A percentile compares a stretch with the other conserved stretches of the same genome.
phyloP scores from a whole-genome alignment of 164 flowering plant species.

The Magnolia officinalis region DNA sequence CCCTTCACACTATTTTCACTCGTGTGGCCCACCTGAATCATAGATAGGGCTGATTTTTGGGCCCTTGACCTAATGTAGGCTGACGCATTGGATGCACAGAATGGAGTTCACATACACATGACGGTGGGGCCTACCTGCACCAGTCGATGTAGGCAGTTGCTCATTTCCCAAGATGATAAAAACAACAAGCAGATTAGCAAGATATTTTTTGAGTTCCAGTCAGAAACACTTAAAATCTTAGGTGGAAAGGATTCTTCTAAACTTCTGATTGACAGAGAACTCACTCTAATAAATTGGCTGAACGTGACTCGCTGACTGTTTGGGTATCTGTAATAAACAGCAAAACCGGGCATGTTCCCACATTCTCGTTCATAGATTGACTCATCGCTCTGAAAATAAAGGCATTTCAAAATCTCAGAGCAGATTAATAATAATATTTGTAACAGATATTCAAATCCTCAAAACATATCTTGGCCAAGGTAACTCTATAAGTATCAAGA shows the following conservation, averaged over 20 bases:
- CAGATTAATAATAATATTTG: not conserved
- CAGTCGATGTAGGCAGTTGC: not conserved
- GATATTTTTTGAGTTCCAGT: not conserved
- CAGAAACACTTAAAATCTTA: not conserved
- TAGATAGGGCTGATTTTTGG: too few species aligned
- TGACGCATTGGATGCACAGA: too few species aligned
- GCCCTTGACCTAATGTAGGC: too few species aligned
- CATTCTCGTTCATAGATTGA: conserved; percentile 96
- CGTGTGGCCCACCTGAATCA: too few species aligned
- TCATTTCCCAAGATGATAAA: not conserved
- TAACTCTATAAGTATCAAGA: not conserved
- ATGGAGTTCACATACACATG: too few species aligned
- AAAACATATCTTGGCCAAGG: not conserved
- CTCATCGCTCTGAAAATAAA: conserved; percentile 80
- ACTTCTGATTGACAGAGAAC: conserved; percentile 7
- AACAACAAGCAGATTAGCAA: not conserved
- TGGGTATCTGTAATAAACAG: conserved; percentile 94
- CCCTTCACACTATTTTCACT: too few species aligned
- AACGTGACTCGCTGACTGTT: conserved; percentile 94
- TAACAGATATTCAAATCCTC: not conserved
- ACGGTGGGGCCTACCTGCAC: too few species aligned
- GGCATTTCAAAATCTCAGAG: not conserved
- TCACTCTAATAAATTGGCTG: conserved; percentile 87
- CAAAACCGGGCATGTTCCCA: conserved; percentile 99
- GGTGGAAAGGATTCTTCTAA: not conserved